Evolutionary conservation across 2,329 filamentous ascomycete species (phyloP).

Genomic region (Colletotrichum sp.): DNA sequence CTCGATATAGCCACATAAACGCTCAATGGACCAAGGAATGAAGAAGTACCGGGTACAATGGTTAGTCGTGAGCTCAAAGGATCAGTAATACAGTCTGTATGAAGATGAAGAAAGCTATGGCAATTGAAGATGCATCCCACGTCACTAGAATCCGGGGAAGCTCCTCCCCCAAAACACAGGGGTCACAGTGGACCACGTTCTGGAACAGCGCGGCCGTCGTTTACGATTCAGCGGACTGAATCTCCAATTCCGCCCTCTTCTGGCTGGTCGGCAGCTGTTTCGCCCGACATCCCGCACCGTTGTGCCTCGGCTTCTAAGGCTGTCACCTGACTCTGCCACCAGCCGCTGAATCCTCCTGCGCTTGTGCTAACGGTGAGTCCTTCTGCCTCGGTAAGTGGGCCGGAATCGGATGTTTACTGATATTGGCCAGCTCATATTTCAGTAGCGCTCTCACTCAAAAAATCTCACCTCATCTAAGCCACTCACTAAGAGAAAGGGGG

Average conservation of each 20-base stretch:
- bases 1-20: not conserved
- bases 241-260: not conserved
- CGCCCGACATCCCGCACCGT: not conserved
- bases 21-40: rapidly evolving
- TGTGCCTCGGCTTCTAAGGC: not conserved
- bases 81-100: not conserved
- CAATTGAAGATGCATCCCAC: not conserved
- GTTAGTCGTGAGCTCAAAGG: not conserved
- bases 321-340: not conserved
- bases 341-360: not conserved
- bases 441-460: not conserved
- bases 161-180: not conserved
- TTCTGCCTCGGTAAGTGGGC: not conserved
- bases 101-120: not conserved
- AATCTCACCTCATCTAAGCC: not conserved
- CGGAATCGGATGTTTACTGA: not conserved
- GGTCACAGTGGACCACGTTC: not conserved
- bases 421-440: not conserved
- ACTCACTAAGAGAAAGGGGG: not conserved
- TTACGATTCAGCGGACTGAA: not conserved
- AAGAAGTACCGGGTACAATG: not conserved
- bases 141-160: not conserved
- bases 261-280: not conserved
- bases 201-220: not conserved
- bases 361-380: not conserved